Conservation (phyloP, 768 basidiomycete species). For the Suillus subaureus region DNA sequence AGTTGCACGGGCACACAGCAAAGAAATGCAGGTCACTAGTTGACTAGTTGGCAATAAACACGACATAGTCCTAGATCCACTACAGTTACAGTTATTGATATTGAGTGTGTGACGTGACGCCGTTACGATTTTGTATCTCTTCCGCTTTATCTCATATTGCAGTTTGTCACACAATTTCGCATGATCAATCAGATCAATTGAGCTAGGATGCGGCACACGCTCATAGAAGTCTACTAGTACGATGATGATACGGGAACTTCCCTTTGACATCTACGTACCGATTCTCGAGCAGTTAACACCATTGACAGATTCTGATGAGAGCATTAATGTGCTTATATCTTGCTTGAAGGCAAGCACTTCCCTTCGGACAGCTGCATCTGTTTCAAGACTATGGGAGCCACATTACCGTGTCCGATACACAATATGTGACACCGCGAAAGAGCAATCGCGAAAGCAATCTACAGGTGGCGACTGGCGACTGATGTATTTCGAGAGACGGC, state of each 20-base stretch:
- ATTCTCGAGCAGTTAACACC: conserved; percentile 39
- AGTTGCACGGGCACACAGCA: too few species aligned
- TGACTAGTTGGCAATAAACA: too few species aligned
- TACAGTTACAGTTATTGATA: too few species aligned
- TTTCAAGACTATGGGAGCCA: conserved; percentile 49
- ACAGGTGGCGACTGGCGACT: conserved; percentile 45
- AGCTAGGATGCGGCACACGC: too few species aligned
- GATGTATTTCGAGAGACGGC: conserved; percentile 47
- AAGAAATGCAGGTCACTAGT: too few species aligned
- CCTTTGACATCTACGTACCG: conserved; percentile 38
- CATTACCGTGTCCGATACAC: conserved; percentile 55
- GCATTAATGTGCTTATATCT: conserved; percentile 38
- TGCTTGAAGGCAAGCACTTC: conserved; percentile 42
- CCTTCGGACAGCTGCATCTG: conserved; percentile 47
- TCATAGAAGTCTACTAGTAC: not conserved
- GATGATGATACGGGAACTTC: conserved; percentile 29
- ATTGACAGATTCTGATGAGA: conserved; percentile 22
- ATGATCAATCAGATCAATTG: too few species aligned
- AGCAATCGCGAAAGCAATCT: conserved; percentile 35
- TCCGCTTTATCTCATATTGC: too few species aligned
- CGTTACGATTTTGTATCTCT: too few species aligned
- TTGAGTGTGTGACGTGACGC: too few species aligned
- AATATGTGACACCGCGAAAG: conserved; percentile 38
- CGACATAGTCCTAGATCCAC: too few species aligned
- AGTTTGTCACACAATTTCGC: too few species aligned